phyloP scores from a whole-genome alignment of 2,329 filamentous ascomycete species.

The Botrytis deweyae region DNA sequence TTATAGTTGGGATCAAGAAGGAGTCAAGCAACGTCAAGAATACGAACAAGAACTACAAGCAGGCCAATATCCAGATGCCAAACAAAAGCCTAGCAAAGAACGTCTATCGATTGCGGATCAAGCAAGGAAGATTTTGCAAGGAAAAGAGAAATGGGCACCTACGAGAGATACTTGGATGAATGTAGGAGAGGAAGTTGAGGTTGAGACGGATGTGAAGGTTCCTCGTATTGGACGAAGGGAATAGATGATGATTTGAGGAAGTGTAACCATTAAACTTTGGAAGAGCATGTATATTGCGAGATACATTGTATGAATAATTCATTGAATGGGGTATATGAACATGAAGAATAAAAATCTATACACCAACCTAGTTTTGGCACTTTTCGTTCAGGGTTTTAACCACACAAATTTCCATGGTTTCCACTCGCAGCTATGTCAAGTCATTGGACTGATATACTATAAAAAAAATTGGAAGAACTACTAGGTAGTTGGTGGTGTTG shows the following conservation, averaged over 20 bases:
- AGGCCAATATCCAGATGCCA: slow-evolving; percentile 34
- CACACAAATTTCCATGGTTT: background rate
- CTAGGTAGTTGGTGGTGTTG: background rate
- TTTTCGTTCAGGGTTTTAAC: background rate
- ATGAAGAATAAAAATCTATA: slow-evolving; percentile 4
- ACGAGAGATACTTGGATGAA: slow-evolving; percentile 35
- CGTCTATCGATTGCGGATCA: slow-evolving; percentile 53
- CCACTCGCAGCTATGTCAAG: no score
- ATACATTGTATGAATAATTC: slow-evolving; percentile 3
- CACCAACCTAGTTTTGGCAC: background rate
- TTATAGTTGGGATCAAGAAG: slow-evolving; percentile 60
- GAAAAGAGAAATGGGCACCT: slow-evolving; percentile 58
- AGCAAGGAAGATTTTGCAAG: slow-evolving; percentile 61
- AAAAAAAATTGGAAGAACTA: no score
- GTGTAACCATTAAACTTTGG: background rate
- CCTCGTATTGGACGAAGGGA: slow-evolving; percentile 14
- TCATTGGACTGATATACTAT: background rate
- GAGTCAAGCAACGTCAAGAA: slow-evolving; percentile 3
- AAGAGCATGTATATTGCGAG: background rate
- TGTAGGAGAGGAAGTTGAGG: slow-evolving; percentile 37
- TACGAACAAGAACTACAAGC: slow-evolving; percentile 34
- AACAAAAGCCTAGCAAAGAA: slow-evolving; percentile 39
- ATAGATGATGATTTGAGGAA: background rate
- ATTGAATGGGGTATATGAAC: background rate
- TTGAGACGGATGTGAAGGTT: slow-evolving; percentile 36